Percentiles rank a stretch among this genome's conserved stretches.
Evolutionary conservation across 2,329 filamentous ascomycete genomes (phyloP).

Genomic region (Stemphylium lycopersici): DNA sequence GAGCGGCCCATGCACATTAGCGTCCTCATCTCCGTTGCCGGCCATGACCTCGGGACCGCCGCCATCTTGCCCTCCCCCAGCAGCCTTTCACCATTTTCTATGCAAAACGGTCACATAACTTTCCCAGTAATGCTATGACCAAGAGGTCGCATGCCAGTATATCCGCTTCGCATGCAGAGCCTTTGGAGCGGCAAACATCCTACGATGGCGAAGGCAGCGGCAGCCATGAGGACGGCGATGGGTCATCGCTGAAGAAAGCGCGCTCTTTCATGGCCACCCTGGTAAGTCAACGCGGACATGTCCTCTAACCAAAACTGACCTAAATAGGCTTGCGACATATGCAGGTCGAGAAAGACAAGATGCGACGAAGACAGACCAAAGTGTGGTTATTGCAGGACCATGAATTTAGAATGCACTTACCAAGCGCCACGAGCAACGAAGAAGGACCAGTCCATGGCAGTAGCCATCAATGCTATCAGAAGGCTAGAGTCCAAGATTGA

Average conservation of each 20-base stretch:
- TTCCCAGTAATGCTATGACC: slow-evolving; percentile 42
- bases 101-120: slow-evolving; percentile 6
- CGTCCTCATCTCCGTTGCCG: slow-evolving; percentile 2
- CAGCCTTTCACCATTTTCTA: not conserved
- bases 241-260: slow-evolving; percentile 40
- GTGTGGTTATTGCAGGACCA: slow-evolving; percentile 59
- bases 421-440: slow-evolving; percentile 61
- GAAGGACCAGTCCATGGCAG: slow-evolving; percentile 60
- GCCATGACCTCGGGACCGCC: not conserved
- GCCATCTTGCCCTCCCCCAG: slow-evolving; percentile 2
- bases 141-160: slow-evolving; percentile 38
- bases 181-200: slow-evolving; percentile 21
- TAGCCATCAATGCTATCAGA: slow-evolving; percentile 62
- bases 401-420: slow-evolving; percentile 59
- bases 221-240: slow-evolving; percentile 33
- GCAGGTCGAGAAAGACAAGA: slow-evolving; percentile 60
- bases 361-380: slow-evolving; percentile 61
- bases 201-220: slow-evolving; percentile 30
- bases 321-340: slow-evolving; percentile 59
- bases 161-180: slow-evolving; percentile 26
- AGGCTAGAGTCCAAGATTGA: slow-evolving; percentile 61
- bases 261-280: slow-evolving; percentile 47
- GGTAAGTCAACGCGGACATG: slow-evolving; percentile 18
- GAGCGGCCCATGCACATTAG: slow-evolving; percentile 13
- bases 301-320: slow-evolving; percentile 9